Base-by-base conservation (phyloP, 2,329 filamentous ascomycete genomes). In the Huntiella savannae region DNA sequence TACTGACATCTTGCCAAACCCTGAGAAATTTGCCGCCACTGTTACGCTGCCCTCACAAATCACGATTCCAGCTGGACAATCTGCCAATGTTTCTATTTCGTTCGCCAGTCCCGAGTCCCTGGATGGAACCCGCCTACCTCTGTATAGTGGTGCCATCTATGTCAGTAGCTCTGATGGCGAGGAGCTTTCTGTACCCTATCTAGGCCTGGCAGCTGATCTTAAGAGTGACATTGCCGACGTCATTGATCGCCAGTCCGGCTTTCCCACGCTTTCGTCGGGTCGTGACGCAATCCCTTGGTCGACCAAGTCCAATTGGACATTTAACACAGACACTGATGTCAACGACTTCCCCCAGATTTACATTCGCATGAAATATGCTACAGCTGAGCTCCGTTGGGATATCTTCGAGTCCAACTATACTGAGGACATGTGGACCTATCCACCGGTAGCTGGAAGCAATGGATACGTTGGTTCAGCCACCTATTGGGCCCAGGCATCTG, bases 141-240 rank as follows among this genome's bases (percentile, higher is more conserved):
- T 67, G 3, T 68, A 68, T 48, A 60, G 62, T 34, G 66, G 66
- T 16, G 67, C 67, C 51, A 55, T 68, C 17, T 57, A 60, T 48
- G 53, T 68, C 16, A 56, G 55, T 4, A 61, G 61, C 15, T 57
- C 58, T 40, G 62, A 63, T 35, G 60, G 60, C 4, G 66, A 68
- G 46, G 51, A 57, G 11, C 54, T 68, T 2, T 60, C 60, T 8
- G 58, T 68, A 13, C 63, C 64, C 1, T 68, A 68, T 40, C 51
- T 55, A 43, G 58, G 54, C 32, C 45, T 51, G 8, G 39, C 43
- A 4, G 44, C 46, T 4, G 36, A 47, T 32, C 17, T 48, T 4
- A 32, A 40, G n/a, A 28, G 44, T n/a, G 8, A 35, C 15, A 40
- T 46, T n/a, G 12, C 43, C 33, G 39, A 6, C 15, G 15, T 48